phyloP scores from a whole-genome alignment of 2,329 filamentous ascomycete species.

The Catunica adiposa region DNA sequence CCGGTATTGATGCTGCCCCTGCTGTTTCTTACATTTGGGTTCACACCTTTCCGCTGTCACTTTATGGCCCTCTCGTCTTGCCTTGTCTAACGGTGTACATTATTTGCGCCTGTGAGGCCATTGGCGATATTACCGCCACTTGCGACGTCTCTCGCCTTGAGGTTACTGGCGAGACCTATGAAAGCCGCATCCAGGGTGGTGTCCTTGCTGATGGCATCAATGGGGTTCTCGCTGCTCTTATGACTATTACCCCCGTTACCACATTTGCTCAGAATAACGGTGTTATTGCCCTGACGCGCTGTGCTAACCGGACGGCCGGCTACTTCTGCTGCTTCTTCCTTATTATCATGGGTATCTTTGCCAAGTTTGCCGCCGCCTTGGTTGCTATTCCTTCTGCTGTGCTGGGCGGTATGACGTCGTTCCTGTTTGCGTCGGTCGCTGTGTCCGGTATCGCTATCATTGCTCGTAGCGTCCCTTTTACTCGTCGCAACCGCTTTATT shows the following conservation, averaged over 20 bases:
- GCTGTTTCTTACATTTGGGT: conserved; percentile 65
- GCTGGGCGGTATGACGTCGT: conserved; percentile 60
- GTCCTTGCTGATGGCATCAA: conserved; percentile 64
- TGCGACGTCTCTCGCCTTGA: conserved; percentile 66
- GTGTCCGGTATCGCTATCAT: conserved; percentile 67
- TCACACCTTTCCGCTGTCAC: conserved; percentile 52
- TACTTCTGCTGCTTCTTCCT: conserved; percentile 65
- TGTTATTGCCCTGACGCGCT: conserved; percentile 65
- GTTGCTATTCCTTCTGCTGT: conserved; percentile 56
- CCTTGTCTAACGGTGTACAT: conserved; percentile 55
- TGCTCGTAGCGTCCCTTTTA: conserved; percentile 50
- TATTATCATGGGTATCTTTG: conserved; percentile 64
- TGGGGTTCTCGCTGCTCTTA: conserved; percentile 56
- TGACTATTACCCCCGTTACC: conserved; percentile 65
- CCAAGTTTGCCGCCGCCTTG: conserved; percentile 67
- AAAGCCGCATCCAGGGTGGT: conserved; percentile 63
- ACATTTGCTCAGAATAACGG: conserved; percentile 76
- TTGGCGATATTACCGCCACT: conserved; percentile 65
- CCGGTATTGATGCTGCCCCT: conserved; percentile 54
- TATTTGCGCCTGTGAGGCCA: conserved; percentile 62
- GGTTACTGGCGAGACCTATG: conserved; percentile 54
- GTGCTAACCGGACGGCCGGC: conserved; percentile 65
- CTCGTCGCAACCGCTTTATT: conserved; percentile 67
- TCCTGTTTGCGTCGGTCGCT: conserved; percentile 61
- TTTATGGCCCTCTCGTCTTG: conserved; percentile 59